Evolutionary conservation across 1,284 basidiomycete species (phyloP), one percentile per base, ranked within the genome.

Genomic region (Ustilago curta): DNA sequence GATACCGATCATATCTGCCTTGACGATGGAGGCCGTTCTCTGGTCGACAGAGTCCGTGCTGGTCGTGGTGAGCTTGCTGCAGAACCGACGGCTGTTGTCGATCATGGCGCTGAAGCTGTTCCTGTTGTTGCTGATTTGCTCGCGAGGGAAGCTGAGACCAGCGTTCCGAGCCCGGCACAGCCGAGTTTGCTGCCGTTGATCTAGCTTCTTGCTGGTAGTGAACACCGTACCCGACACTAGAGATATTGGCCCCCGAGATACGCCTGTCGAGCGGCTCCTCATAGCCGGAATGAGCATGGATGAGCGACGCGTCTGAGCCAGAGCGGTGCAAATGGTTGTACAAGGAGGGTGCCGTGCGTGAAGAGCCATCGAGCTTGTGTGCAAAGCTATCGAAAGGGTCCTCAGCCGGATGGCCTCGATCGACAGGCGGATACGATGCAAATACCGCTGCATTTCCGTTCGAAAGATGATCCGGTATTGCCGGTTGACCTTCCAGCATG

Each of bases 231-330:
- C 32, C 58, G 9, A 37, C 23, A 8, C 7, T 14, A 19, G 19
- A 42, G 12, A 42, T 27, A 9, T 47, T 56, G 9, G 21, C 47
- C 7, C 21, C 35, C 5, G 37, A 29, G 4, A 23, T 12, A 16
- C 47, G 49, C 35, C 45, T 40, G 18, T 37, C 31, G 11, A 23
- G 8, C 3, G 48, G n/a, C 19, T 50, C 39, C 18, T 29, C 19
- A 19, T 21, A 9, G 52, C 42, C 11, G 11, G n/a, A 8, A 27
- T 12, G 6, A 23, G 52, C 27, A 3, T 54, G 52, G 14, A 23
- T 32, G 12, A 51, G 57, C 50, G 51, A 29, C 0, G 19, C 25
- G 16, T 59, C 51, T 23, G 52, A 65, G 11, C 49, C 45, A 29
- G 31, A 8, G 25, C 35, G 52, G 19, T 56, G 60, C 9, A 25